Percentiles rank a stretch among this genome's conserved stretches.
phyloP scores from a whole-genome alignment of 345 rosid genomes.

The Trapa bicornis region DNA sequence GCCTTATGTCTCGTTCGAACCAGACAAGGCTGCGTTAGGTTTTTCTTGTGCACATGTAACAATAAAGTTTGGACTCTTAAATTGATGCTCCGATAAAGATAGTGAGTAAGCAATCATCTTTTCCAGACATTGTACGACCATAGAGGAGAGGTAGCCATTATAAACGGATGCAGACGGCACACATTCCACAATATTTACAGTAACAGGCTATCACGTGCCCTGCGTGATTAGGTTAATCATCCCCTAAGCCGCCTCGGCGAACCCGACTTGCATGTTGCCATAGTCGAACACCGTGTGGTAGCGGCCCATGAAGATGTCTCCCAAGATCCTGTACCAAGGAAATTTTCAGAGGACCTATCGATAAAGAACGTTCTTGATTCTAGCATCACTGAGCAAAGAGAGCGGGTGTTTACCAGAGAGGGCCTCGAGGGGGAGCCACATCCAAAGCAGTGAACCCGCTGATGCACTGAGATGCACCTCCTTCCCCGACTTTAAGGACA shows the following conservation, averaged over 20 bases:
- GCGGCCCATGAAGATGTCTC: constrained; percentile 85
- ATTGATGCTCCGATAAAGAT: neutral
- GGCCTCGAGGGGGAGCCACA: constrained; percentile 49
- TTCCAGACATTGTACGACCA: neutral
- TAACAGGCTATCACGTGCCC: neutral
- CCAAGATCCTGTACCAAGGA: constrained; percentile 62
- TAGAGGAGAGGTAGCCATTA: neutral
- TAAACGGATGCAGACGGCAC: neutral
- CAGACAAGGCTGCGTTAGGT: too few species aligned
- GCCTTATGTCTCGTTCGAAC: too few species aligned
- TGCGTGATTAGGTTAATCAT: neutral
- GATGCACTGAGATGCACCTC: constrained; percentile 42
- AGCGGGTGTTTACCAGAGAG: constrained; percentile 30
- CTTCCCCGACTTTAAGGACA: constrained; percentile 47
- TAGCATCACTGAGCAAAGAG: neutral
- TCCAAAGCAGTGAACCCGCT: constrained; percentile 52
- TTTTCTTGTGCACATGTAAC: neutral
- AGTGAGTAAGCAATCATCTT: neutral
- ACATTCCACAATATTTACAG: constrained; percentile 6
- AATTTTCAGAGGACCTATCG: neutral
- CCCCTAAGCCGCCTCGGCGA: constrained; percentile 68
- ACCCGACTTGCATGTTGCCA: constrained; percentile 64
- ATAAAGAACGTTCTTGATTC: neutral
- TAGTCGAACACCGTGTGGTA: constrained; percentile 66
- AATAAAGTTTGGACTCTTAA: neutral